Evolutionary conservation across 805 yeast genomes (phyloP).

Genomic region (Torulaspora quercuum): DNA sequence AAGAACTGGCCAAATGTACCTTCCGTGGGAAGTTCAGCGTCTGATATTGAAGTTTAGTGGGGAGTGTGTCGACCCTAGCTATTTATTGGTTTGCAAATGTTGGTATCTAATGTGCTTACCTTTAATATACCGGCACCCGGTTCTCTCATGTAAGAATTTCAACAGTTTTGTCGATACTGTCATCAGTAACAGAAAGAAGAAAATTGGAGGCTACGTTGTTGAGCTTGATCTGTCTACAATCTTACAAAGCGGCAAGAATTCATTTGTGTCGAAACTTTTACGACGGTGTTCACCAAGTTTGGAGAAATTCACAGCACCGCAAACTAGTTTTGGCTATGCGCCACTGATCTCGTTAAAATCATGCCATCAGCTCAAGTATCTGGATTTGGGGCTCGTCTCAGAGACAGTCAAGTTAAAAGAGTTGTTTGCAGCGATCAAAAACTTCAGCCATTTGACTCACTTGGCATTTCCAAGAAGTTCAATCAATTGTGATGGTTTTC

Average conservation of each 20-base stretch:
- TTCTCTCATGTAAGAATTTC: conserved; percentile 64
- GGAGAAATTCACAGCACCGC: conserved; percentile 80
- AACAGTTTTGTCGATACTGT: conserved; percentile 67
- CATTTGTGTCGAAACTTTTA: conserved; percentile 77
- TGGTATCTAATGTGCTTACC: conserved; percentile 64
- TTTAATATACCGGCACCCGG: conserved; percentile 61
- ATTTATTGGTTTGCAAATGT: conserved; percentile 55
- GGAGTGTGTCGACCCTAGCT: conserved; percentile 34
- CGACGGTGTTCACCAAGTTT: conserved; percentile 69
- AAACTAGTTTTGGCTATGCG: conserved; percentile 88
- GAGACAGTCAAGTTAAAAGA: conserved; percentile 84
- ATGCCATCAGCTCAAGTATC: conserved; percentile 58
- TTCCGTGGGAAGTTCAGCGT: conserved; percentile 52
- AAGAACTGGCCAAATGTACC: conserved; percentile 16
- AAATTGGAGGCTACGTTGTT: conserved; percentile 55
- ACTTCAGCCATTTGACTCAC: conserved; percentile 60
- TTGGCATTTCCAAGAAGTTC: conserved; percentile 89
- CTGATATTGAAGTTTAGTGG: conserved; percentile 34
- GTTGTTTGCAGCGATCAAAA: conserved; percentile 68
- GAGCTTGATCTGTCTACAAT: conserved; percentile 72
- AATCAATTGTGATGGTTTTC: conserved; percentile 56
- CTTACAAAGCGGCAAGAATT: conserved; percentile 88
- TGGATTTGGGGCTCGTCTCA: conserved; percentile 82
- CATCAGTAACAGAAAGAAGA: conserved; percentile 45
- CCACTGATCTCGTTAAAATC: conserved; percentile 78